Percentiles rank a stretch among this genome's conserved stretches.
phyloP scores from a whole-genome alignment of 1,284 basidiomycete species.

The Microbotryum scabiosae region DNA sequence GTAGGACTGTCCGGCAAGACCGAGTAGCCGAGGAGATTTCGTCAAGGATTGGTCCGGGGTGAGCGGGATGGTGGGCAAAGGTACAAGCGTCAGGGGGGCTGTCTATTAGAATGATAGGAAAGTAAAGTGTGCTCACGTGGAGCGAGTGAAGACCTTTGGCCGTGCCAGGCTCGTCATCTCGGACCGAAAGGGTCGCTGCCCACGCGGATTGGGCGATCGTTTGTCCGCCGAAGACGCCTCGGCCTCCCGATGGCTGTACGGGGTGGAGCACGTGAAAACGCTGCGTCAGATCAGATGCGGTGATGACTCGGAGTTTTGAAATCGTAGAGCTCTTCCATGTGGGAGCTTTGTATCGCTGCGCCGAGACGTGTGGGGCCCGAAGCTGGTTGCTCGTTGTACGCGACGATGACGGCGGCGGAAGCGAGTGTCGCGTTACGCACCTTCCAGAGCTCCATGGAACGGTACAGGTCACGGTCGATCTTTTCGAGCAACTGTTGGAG shows the following conservation, averaged over 20 bases:
- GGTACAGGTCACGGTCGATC: constrained; percentile 59
- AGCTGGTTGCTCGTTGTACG: not conserved
- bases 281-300: too few relatives aligned
- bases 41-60: too few relatives aligned
- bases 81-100: too few relatives aligned
- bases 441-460: constrained; percentile 60
- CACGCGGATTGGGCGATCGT: constrained; percentile 59
- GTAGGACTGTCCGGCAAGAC: constrained; percentile 53
- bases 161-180: constrained; percentile 18
- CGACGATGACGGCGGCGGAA: not conserved
- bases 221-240: constrained; percentile 77
- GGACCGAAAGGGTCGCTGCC: constrained; percentile 21
- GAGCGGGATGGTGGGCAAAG: too few relatives aligned
- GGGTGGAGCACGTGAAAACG: too few relatives aligned
- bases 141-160: constrained; percentile 48
- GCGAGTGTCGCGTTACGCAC: not conserved
- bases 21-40: too few relatives aligned
- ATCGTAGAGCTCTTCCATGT: too few relatives aligned
- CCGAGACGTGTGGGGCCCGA: too few relatives aligned
- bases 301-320: too few relatives aligned
- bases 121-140: constrained; percentile 51
- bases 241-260: constrained; percentile 13
- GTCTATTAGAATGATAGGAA: too few relatives aligned
- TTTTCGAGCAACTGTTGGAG: constrained; percentile 50
- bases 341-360: too few relatives aligned